Percentiles rank a stretch among this genome's conserved stretches.
phyloP scores from a whole-genome alignment of 1,284 basidiomycete species.

The Agroathelia rolfsii region DNA sequence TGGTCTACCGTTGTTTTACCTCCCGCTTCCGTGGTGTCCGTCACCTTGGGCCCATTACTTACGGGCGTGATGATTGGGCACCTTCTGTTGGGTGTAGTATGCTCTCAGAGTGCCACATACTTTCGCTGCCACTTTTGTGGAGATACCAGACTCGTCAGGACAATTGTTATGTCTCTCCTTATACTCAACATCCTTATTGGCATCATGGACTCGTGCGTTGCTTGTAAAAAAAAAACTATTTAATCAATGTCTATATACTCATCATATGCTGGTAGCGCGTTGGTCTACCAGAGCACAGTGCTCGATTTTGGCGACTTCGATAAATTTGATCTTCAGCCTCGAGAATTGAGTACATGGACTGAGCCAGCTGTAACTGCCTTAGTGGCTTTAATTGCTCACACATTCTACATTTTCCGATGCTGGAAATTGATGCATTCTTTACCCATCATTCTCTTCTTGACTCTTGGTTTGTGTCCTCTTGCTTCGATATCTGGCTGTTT shows the following conservation, averaged over 20 bases:
- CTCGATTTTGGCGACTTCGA: slow-evolving; percentile 5
- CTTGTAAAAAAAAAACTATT: no score
- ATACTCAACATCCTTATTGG: slow-evolving; percentile 8
- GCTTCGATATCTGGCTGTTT: no score
- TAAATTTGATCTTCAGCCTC: slow-evolving; percentile 7
- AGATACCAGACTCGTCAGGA: slow-evolving; percentile 6
- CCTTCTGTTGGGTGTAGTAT: slow-evolving; percentile 7
- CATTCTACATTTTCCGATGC: slow-evolving; percentile 9
- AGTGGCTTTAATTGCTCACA: slow-evolving; percentile 8
- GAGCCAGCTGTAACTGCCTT: slow-evolving; percentile 8
- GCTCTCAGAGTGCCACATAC: slow-evolving; percentile 4
- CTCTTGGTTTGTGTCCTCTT: no score
- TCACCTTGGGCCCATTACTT: slow-evolving; percentile 9
- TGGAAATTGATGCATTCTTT: no score
- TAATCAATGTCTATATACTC: no score
- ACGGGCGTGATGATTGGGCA: slow-evolving; percentile 7
- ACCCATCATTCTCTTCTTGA: no score
- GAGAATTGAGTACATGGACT: slow-evolving; percentile 10
- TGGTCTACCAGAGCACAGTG: slow-evolving; percentile 7
- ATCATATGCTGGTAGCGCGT: no score
- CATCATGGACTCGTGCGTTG: slow-evolving; percentile 8
- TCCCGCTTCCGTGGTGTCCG: slow-evolving; percentile 4
- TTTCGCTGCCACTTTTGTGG: not conserved
- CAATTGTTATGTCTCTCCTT: slow-evolving; percentile 7
- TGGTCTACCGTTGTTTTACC: no score